These are phyloP conservation scores for Leucoagaricus sp. DNA, from an alignment of 1,284 basidiomycete genomes.

Conservation along the genomic window DNA sequence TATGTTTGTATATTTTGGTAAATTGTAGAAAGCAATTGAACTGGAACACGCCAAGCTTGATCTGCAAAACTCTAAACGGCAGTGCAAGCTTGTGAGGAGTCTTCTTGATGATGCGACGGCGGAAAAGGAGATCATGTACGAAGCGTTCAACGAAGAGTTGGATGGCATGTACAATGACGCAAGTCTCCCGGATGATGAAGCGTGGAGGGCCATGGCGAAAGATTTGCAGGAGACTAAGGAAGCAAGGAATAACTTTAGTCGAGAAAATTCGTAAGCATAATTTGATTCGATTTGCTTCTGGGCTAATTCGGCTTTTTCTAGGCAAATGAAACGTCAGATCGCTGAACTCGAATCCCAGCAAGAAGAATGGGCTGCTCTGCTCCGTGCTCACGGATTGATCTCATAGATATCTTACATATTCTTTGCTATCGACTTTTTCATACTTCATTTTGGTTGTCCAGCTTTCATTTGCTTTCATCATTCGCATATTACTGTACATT, in stretches of 20 bases:
- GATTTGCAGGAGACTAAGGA: slow-evolving; percentile 78
- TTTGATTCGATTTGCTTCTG: not conserved
- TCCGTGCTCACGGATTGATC: slow-evolving; percentile 63
- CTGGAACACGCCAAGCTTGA: slow-evolving; percentile 64
- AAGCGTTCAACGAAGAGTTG: slow-evolving; percentile 91
- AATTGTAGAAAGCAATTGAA: slow-evolving; percentile 53
- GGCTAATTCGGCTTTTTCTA: slow-evolving; percentile 28
- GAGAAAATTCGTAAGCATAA: slow-evolving; percentile 74
- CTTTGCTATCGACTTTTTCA: not conserved
- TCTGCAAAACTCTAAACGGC: slow-evolving; percentile 67
- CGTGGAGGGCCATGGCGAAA: slow-evolving; percentile 70
- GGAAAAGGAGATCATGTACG: slow-evolving; percentile 90
- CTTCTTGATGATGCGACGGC: slow-evolving; percentile 75
- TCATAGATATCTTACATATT: slow-evolving; percentile 26
- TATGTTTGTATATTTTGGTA: not conserved
- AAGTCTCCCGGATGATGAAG: slow-evolving; percentile 76
- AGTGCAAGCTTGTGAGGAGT: slow-evolving; percentile 76
- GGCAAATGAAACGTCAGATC: slow-evolving; percentile 70
- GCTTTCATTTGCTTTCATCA: slow-evolving; percentile 7
- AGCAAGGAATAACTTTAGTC: slow-evolving; percentile 65
- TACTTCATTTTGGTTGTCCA: slow-evolving; percentile 5
- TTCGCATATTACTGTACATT: slow-evolving; percentile 13
- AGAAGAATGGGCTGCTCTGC: slow-evolving; percentile 74
- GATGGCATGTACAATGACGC: slow-evolving; percentile 86
- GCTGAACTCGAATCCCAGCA: slow-evolving; percentile 73